These are phyloP conservation scores for Tremellales sp. DNA, from an alignment of 1,284 basidiomycete species.

Conservation along the genomic window DNA sequence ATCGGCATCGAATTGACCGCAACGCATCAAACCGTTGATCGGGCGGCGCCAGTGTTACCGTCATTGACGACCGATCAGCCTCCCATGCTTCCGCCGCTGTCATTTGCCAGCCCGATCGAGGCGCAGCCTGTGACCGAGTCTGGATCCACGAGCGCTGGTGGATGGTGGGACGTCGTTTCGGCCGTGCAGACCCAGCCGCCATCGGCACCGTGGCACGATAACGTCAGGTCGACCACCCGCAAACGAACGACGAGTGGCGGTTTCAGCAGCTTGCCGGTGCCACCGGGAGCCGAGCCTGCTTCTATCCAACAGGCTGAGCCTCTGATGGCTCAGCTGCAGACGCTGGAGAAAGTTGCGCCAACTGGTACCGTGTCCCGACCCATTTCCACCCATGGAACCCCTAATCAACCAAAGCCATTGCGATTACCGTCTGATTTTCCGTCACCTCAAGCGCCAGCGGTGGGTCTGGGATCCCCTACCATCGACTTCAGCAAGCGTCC, in stretches of 20 bases:
- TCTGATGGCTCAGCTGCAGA: neutral
- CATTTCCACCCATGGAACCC: neutral
- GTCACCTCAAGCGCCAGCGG: too few species aligned
- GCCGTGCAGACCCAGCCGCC: constrained; percentile 17
- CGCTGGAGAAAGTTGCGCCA: neutral
- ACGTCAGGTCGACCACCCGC: constrained; percentile 1
- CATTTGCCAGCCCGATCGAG: constrained; percentile 13
- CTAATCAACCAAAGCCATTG: neutral
- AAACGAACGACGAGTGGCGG: constrained; percentile 3
- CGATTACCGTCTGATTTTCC: neutral
- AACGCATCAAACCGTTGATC: neutral
- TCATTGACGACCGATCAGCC: neutral
- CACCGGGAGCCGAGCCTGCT: constrained; percentile 31
- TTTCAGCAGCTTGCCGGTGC: constrained; percentile 12
- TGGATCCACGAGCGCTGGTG: constrained; percentile 7
- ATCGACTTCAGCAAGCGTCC: neutral
- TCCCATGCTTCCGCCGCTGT: constrained; percentile 9
- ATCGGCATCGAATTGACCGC: neutral
- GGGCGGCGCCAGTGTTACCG: neutral
- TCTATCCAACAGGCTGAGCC: neutral
- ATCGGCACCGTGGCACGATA: constrained; percentile 19
- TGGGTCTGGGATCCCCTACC: neutral
- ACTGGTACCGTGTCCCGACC: neutral
- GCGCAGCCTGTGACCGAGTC: constrained; percentile 5
- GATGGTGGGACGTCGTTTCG: constrained; percentile 41